phyloP scores from a whole-genome alignment of 345 rosid species.

The Eucalyptus paniculata region DNA sequence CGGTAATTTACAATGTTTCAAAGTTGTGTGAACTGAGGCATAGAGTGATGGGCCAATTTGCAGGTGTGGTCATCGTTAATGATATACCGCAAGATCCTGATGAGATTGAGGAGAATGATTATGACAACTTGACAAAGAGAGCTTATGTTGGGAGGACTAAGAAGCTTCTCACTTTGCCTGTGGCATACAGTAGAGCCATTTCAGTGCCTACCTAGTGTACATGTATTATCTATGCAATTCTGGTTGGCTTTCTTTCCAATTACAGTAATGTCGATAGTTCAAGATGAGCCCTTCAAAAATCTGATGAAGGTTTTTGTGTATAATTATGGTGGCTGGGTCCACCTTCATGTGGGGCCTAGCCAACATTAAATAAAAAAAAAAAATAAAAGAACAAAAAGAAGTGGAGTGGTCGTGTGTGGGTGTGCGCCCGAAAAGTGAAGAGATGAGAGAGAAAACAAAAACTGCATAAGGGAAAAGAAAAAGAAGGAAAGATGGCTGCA shows the following conservation, averaged over 20 bases:
- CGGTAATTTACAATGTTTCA: background rate
- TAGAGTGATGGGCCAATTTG: background rate
- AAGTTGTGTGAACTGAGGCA: background rate
- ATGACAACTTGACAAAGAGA: slow-evolving; percentile 40
- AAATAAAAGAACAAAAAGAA: too few species aligned
- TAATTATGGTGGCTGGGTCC: background rate
- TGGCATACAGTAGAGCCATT: slow-evolving; percentile 26
- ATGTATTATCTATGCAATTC: background rate
- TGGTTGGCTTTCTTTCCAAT: background rate
- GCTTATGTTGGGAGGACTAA: slow-evolving; percentile 34
- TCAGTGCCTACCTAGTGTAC: background rate
- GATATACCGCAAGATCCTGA: slow-evolving; percentile 31
- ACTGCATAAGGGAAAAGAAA: too few species aligned
- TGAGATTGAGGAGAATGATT: slow-evolving; percentile 49
- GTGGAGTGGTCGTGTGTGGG: too few species aligned
- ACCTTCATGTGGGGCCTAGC: too few species aligned
- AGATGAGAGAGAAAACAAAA: too few species aligned
- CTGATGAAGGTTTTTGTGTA: background rate
- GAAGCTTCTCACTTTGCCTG: slow-evolving; percentile 38
- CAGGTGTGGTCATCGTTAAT: slow-evolving; percentile 55
- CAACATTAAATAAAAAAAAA: too few species aligned
- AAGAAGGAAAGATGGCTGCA: too few species aligned
- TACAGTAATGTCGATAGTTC: background rate
- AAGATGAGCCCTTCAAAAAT: background rate
- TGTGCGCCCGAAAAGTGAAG: too few species aligned